Evolutionary conservation across 106 monocot species (phyloP).

Genomic region (Narthecium ossifragum): DNA sequence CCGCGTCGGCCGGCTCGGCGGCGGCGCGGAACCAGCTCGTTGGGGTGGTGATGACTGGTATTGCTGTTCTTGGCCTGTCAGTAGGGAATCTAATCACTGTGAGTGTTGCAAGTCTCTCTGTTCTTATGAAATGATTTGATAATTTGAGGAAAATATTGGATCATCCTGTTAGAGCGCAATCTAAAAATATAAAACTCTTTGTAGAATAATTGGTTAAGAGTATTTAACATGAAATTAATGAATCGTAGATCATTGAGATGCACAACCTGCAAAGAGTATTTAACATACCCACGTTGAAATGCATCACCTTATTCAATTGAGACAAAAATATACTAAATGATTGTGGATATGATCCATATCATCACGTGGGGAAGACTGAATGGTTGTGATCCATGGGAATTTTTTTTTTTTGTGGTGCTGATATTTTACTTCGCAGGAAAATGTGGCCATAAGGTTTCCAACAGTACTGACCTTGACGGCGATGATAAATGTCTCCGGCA

Average conservation of each 20-base stretch:
- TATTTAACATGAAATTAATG: too few relatives aligned
- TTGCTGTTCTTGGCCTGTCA: slow-evolving; percentile 17
- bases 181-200: background rate
- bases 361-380: background rate
- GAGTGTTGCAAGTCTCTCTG: too few relatives aligned
- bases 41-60: slow-evolving; percentile 20
- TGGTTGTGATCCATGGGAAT: background rate
- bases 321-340: background rate
- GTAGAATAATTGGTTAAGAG: background rate
- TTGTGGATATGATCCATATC: too few relatives aligned
- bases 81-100: background rate
- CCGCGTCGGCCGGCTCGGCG: background rate
- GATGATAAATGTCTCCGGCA: slow-evolving; percentile 32
- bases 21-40: background rate
- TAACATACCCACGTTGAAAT: background rate
- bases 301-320: background rate
- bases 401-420: background rate
- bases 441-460: slow-evolving; percentile 23
- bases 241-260: too few relatives aligned
- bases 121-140: too few relatives aligned
- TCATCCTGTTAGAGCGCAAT: background rate
- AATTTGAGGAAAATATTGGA: slow-evolving; percentile 26
- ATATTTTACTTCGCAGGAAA: slow-evolving; percentile 27
- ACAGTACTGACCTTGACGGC: slow-evolving; percentile 40
- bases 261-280: too few relatives aligned